Base-by-base conservation (phyloP, 768 basidiomycete species). In the Lactarius indigo region DNA sequence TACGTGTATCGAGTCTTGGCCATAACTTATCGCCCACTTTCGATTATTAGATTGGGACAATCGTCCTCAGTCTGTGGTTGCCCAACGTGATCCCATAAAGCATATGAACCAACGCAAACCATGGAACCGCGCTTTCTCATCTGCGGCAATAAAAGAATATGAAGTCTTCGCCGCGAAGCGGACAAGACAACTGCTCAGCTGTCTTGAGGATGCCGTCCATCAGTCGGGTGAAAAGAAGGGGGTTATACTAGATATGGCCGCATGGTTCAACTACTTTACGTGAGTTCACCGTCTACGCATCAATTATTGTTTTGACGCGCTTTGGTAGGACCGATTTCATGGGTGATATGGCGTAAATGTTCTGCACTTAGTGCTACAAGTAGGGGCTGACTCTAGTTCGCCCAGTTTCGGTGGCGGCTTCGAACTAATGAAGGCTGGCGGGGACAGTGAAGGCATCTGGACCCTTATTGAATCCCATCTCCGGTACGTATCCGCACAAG, bases 61-160 rank as follows among this genome's bases (percentile, higher is more conserved):
- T 1, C 79, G 83, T 1, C 39, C 44, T 20, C 76, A 72, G 68
- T 74, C 77, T 17, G 68, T 81, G 60, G 78, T 81, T 65, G 75
- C 76, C 31, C 69, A 80, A 23, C 72, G 78, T 42, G 75, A 82
- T 68, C 78, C 78, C 63, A 73, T 74, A 1, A 79, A 83, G 42
- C 85, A 86, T 65, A 74, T 77, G 2, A 75, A 78, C 9, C 77
- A 83, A 12, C 78, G 84, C 10, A 77, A 78, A 28, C 76, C 81
- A 2, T 85, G 84, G 84, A 80, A 79, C n/a, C 76, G 82, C 28
- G 84, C 79, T 0, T 79, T 85, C 73, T 83, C 74, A 57, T 78
- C 78, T 17, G 66, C 73, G 3, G 79, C 84, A 2, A 68, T 86
- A 42, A 81, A 80, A 69, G 81, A 79, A 18, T 85, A 84, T 62